Base-by-base conservation (phyloP, 768 basidiomycete genomes). In the Mycena rosella region DNA sequence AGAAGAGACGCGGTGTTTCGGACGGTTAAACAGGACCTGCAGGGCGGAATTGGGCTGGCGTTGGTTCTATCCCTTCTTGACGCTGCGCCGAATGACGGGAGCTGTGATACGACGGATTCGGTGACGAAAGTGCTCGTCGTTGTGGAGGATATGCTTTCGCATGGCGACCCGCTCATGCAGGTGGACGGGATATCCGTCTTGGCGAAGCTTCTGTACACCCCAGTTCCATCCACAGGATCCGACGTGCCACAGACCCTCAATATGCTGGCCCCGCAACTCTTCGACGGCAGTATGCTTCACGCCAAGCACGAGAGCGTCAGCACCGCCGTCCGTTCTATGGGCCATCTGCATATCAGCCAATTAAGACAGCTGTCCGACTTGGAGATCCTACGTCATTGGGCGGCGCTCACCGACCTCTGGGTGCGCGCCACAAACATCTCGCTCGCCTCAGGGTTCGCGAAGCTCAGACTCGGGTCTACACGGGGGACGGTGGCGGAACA, bases 1-100 rank as follows among this genome's bases (percentile, higher is more conserved):
- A 77, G 74, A 42, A 67, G 73, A 49, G 79, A 82, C 18, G 77
- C 74, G 0, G 82, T 83, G 1, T 85, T 86, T 67, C 72, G 70
- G 34, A 74, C 86, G 6, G 74, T 90, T 30, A 80, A 76, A 24
- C 85, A 89, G 62, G 86, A 88, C 52, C 71, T 86, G 22, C 73
- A 78, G 30, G 77, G 77, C 32, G 85, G 85, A 17, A 81, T 86
- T 36, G 86, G 85, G 0, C 56, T 79, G 1, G 77, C 78, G 18
- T 77, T 91, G 30, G 77, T 83, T 22, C 67, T 73, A 22, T 70
- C 79, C 18, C 77, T 89, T 20, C 77, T 89, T n/a, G 71, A 55
- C n/a, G 52, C 53, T 4, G 63, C 64, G 7, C 44, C 68, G 20
- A 36, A 40, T 14, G 67, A 74, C 53, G 40, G 57, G 48, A 55